Base-by-base conservation (phyloP, 345 rosid genomes). In the Citrus sp. region DNA sequence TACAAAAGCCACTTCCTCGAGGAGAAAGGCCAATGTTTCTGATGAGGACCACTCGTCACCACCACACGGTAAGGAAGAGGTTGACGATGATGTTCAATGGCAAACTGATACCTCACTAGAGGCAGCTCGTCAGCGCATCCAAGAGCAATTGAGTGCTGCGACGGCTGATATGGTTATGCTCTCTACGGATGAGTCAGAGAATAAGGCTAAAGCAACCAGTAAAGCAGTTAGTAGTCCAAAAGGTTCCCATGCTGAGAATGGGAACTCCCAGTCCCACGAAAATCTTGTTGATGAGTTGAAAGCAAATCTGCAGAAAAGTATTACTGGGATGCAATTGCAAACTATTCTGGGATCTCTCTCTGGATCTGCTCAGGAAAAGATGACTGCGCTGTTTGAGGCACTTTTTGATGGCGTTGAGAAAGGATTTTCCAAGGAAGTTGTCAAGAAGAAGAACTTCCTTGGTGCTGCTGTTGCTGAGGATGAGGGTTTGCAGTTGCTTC, bases 111-210 rank as follows among this genome's bases (percentile, higher is more conserved):
- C 97, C 6, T 92, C 97, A 9, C 28, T 80, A 16, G 94, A 86
- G 79, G 97, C 97, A 37, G 94, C 89, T 40, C 87, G 86, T 24
- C 90, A 85, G 56, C 89, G 92, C 32, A 92, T 89, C 68, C 88
- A 89, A 73, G 90, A 92, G 75, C 97, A 89, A 78, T 30, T 90
- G 82, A 89, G 83, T 66, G 85, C 91, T 58, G 92, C 56, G 28
- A 92, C 96, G 0, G 96, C 94, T 30, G 94, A 92, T 69, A 89
- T 90, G 97, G 94, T 90, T 40, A 86, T 89, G 92, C 86, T 92
- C 2, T 80, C 94, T 27, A 86, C 91, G 5, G 76, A 60, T 67
- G 92, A 89, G 69, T 75, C 83, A 5, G 67, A 72, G 54, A 87
- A 88, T 46, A 87, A 84, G 79, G 66, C 77, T 6, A 87, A 87